Evolutionary conservation across 2,329 filamentous ascomycete genomes (phyloP).

Genomic region (Diplodia seriata): DNA sequence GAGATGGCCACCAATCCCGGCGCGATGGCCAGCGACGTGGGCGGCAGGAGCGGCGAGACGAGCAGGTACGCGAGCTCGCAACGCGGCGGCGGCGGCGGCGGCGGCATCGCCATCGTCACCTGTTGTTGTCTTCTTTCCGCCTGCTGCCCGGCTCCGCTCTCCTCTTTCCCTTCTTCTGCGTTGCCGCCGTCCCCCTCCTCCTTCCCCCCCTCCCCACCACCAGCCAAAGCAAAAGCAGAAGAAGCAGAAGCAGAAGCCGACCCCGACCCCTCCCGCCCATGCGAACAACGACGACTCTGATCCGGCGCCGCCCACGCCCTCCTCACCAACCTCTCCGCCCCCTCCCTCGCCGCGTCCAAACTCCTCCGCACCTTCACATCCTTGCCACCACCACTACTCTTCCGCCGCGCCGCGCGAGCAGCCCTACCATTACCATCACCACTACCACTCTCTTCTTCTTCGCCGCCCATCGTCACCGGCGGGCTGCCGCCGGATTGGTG

Average conservation of each 20-base stretch:
- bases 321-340: slow-evolving; percentile 19
- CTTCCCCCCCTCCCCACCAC: too few relatives aligned
- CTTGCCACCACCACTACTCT: too few relatives aligned
- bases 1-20: slow-evolving; percentile 34
- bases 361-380: not conserved
- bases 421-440: too few relatives aligned
- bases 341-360: not conserved
- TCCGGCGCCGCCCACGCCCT: not conserved
- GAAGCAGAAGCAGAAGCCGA: not conserved
- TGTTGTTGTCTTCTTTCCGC: too few relatives aligned
- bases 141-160: too few relatives aligned
- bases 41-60: slow-evolving; percentile 56
- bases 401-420: too few relatives aligned
- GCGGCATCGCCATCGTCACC: not conserved
- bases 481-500: slow-evolving; percentile 34
- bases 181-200: too few relatives aligned
- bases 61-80: slow-evolving; percentile 50
- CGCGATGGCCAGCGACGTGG: slow-evolving; percentile 48
- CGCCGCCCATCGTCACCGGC: slow-evolving; percentile 51
- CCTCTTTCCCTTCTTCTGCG: too few relatives aligned
- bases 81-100: not conserved
- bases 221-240: not conserved
- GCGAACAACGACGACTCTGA: too few relatives aligned
- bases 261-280: too few relatives aligned
- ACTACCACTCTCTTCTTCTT: too few relatives aligned